phyloP scores from a whole-genome alignment of 163 green algal genomes.

The Dunaliella salina region DNA sequence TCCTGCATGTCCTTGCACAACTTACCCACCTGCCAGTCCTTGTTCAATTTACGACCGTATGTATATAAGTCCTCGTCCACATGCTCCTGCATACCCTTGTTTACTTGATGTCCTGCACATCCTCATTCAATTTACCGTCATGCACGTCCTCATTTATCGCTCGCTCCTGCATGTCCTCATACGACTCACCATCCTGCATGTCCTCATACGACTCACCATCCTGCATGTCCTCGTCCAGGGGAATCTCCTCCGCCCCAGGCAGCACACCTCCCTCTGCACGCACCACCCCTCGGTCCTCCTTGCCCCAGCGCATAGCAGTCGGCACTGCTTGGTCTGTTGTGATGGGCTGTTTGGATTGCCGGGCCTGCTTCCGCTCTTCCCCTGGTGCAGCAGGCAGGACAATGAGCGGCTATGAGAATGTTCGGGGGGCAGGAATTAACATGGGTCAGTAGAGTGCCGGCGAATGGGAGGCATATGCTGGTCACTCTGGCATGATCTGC shows the following conservation, averaged over 20 bases:
- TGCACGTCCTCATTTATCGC: slow-evolving; percentile 13
- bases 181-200: slow-evolving; percentile 14
- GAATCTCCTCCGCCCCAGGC: slow-evolving; percentile 33
- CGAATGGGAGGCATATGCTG: no score
- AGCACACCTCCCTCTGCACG: not conserved
- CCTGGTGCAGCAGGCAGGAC: no score
- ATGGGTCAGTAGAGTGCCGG: no score
- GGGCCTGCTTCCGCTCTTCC: not conserved
- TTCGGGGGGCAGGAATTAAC: no score
- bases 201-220: slow-evolving; percentile 20
- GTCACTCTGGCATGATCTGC: no score
- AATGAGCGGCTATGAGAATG: no score
- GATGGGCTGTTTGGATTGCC: not conserved
- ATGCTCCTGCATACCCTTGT: slow-evolving; percentile 19
- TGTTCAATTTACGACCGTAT: slow-evolving; percentile 21
- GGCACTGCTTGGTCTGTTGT: not conserved
- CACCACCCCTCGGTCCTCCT: slow-evolving; percentile 27
- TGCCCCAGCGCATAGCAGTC: slow-evolving; percentile 51
- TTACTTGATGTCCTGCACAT: slow-evolving; percentile 21
- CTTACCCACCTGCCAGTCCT: slow-evolving; percentile 18
- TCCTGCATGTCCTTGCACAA: slow-evolving; percentile 9
- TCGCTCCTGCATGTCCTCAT: slow-evolving; percentile 6
- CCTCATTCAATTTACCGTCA: slow-evolving; percentile 9
- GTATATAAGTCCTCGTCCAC: not conserved
- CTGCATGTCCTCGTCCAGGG: slow-evolving; percentile 28